A percentile compares a stretch with the other conserved stretches of the same genome.
phyloP scores from a whole-genome alignment of 352 stramenopile species.

The Globisporangium splendens region DNA sequence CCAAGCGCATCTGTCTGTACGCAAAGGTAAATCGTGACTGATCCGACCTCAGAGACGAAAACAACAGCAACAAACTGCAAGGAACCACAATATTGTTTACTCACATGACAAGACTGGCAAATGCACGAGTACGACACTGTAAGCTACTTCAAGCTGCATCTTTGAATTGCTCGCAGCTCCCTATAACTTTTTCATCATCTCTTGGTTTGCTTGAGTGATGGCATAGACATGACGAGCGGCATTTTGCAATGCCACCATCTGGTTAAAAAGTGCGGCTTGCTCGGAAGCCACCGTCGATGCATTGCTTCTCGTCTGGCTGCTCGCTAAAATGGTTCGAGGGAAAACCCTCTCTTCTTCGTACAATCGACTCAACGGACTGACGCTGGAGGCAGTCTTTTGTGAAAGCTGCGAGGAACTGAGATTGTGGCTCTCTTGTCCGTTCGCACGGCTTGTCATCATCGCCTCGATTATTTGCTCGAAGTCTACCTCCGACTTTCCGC shows the following conservation, averaged over 20 bases:
- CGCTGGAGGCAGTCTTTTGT: neutral
- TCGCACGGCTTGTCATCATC: neutral
- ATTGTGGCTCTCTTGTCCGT: neutral
- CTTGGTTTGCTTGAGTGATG: constrained; percentile 3
- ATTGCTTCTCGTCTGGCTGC: neutral
- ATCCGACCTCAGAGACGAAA: no score
- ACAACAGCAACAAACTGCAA: no score
- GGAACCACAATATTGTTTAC: no score
- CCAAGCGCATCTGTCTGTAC: no score
- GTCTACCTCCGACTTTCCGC: neutral
- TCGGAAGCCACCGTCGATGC: neutral
- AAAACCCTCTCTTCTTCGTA: no score
- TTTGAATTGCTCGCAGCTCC: neutral
- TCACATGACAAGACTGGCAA: no score
- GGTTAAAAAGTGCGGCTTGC: neutral
- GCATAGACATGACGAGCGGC: constrained; percentile 2
- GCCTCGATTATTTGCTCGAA: constrained; percentile 1
- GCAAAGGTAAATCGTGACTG: no score
- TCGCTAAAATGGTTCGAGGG: neutral
- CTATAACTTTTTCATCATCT: constrained; percentile 4
- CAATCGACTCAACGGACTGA: neutral
- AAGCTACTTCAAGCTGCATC: no score
- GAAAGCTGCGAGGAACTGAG: no score
- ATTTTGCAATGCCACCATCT: constrained; percentile 1
- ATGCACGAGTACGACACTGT: no score